Base-by-base conservation (phyloP, 257 asterid genomes). In the Henckelia pumila region DNA sequence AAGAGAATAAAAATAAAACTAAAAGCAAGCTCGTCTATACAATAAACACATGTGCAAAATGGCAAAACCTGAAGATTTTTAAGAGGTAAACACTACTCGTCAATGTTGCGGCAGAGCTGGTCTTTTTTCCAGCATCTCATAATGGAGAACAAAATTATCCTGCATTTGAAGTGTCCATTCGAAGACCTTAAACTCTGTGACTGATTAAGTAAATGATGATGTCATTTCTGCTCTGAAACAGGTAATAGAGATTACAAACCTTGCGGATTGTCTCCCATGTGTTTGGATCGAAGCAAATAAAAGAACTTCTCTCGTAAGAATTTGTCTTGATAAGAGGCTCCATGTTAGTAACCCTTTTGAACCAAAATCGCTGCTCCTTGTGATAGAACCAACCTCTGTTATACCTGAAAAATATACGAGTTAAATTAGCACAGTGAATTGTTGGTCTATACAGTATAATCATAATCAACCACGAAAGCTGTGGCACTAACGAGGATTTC, bases 261-360 rank as follows among this genome's bases (percentile, higher is more conserved):
- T 94, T 94, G 77, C 96, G 96, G 53, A 91, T 75, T 22, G 96
- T 94, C 76, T 94, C 97, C 99, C 98, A 94, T 67, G 95, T 85
- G 81, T 87, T 91, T 28, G 99, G 98, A 81, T 94, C 99, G 70
- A 94, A 91, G 74, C 86, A 83, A 72, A 88, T 85, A 71, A 85
- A 94, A 61, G 97, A 87, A 30, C 95, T 96, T 81, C 93, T 87
- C 84, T 94, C 98, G 8, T 84, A 81, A n/a, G 92, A 28, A 71
- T 69, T 84, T 56, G 91, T 81, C 82, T 89, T 91, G 14, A 89
- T 95, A 72, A 84, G 96, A 67, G 89, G 99, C 74, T 94, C 99
- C 83, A 81, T 62, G 81, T 87, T 87, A 71, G 83, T 67, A 30
- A 79, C 95, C 82, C 92, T 91, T 81, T 69, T 84, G 29, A 85